phyloP scores from a whole-genome alignment of 768 basidiomycete species.

The Xanthoconium purpureum region DNA sequence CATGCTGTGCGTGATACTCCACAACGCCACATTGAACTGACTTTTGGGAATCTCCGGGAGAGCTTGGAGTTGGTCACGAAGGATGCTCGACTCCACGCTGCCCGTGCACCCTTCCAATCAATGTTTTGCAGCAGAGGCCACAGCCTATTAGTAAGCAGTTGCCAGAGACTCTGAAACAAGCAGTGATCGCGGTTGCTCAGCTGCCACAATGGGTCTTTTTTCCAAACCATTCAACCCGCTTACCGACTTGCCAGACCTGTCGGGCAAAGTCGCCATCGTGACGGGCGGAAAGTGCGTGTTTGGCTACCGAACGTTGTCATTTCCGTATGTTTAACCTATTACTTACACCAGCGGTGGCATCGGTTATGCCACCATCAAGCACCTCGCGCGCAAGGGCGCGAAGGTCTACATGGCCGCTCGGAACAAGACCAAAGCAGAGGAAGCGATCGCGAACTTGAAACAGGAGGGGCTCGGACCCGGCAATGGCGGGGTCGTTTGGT shows the following conservation, averaged over 20 bases:
- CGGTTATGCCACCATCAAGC: slow-evolving; percentile 49
- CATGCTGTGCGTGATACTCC: too few species aligned
- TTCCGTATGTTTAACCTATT: neutral
- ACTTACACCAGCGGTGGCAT: slow-evolving; percentile 39
- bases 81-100: too few species aligned
- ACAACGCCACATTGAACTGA: too few species aligned
- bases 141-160: too few species aligned
- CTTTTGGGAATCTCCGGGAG: too few species aligned
- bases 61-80: too few species aligned
- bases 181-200: too few species aligned
- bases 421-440: slow-evolving; percentile 42
- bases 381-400: slow-evolving; percentile 51
- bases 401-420: slow-evolving; percentile 60
- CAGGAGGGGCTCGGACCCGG: slow-evolving; percentile 42
- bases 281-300: slow-evolving; percentile 53
- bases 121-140: neutral
- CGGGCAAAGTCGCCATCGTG: slow-evolving; percentile 47
- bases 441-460: slow-evolving; percentile 46
- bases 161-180: too few species aligned
- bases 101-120: too few species aligned
- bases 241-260: slow-evolving; percentile 35
- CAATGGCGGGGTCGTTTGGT: slow-evolving; percentile 46
- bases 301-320: too few species aligned
- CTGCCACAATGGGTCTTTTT: slow-evolving; percentile 11
- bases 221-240: slow-evolving; percentile 34